These are phyloP conservation scores for Kwoniella newhampshirensis DNA, from an alignment of 768 basidiomycete genomes.

Conservation along the genomic window DNA sequence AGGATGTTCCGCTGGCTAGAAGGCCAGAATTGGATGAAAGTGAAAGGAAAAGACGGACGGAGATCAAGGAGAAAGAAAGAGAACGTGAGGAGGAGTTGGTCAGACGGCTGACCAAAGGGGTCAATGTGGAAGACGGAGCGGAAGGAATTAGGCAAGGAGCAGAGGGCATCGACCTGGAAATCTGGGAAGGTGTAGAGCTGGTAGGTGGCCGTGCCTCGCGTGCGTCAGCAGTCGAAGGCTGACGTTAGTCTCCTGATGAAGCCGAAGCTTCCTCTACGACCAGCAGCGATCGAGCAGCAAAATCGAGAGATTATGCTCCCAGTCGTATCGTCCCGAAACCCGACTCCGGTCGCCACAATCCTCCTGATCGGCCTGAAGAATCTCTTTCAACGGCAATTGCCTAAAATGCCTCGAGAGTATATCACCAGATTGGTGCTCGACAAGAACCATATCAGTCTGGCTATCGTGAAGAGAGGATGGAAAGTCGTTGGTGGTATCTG, in stretches of 20 bases:
- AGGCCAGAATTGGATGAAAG: constrained; percentile 42
- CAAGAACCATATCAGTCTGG: constrained; percentile 83
- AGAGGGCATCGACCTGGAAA: constrained; percentile 28
- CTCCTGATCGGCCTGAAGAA: constrained; percentile 94
- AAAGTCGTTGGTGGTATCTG: constrained; percentile 98
- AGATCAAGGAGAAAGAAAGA: constrained; percentile 44
- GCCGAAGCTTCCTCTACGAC: constrained; percentile 63
- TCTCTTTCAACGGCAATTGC: constrained; percentile 92
- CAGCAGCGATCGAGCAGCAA: constrained; percentile 74
- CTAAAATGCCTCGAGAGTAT: constrained; percentile 98
- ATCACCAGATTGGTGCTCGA: constrained; percentile 95
- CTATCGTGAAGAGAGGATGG: constrained; percentile 89
- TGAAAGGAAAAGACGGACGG: constrained; percentile 37
- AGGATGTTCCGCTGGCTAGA: constrained; percentile 60
- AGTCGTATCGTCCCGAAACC: constrained; percentile 77
- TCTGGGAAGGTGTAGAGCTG: constrained; percentile 52
- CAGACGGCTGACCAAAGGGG: constrained; percentile 70
- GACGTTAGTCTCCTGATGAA: constrained; percentile 5
- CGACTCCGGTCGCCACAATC: constrained; percentile 69
- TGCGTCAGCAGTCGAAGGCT: too few relatives aligned
- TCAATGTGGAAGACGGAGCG: constrained; percentile 63
- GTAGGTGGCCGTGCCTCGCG: constrained; percentile 30
- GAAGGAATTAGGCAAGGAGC: constrained; percentile 17
- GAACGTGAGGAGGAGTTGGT: constrained; percentile 45
- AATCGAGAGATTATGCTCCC: constrained; percentile 78